These are phyloP conservation scores for Gossypium armourianum DNA, from an alignment of 441 rosid genomes.

Conservation along the genomic window DNA sequence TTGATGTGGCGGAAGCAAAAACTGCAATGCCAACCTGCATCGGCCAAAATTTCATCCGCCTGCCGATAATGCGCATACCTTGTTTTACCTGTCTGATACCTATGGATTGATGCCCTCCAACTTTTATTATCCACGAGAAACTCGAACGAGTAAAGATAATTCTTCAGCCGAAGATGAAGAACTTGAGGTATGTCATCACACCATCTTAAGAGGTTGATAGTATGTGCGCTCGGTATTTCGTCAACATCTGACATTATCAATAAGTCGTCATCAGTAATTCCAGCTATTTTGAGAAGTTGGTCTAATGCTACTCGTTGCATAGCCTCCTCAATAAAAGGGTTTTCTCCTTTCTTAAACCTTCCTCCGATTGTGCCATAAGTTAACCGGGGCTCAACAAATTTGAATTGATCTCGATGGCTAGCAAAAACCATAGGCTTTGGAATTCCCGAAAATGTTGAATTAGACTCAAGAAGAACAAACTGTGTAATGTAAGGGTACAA, in stretches of 20 bases:
- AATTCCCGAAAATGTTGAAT: conserved; percentile 68
- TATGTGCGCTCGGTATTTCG: conserved; percentile 84
- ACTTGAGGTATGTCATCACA: conserved; percentile 65
- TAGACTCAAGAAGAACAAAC: conserved; percentile 76
- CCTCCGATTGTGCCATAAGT: conserved; percentile 74
- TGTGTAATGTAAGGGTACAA: conserved; percentile 68
- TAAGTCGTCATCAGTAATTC: conserved; percentile 80
- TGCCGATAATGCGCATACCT: conserved; percentile 86
- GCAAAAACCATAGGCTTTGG: conserved; percentile 59
- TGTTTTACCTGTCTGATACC: conserved; percentile 60
- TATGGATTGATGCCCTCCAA: conserved; percentile 86
- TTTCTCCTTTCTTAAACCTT: conserved; percentile 62
- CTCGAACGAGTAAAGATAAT: conserved; percentile 82
- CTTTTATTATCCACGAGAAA: conserved; percentile 68
- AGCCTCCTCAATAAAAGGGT: conserved; percentile 81
- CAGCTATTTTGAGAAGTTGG: conserved; percentile 64
- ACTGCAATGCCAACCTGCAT: conserved; percentile 38
- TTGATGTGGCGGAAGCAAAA: conserved; percentile 72
- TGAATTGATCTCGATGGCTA: conserved; percentile 46
- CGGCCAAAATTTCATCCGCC: conserved; percentile 62
- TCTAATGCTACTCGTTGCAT: conserved; percentile 72
- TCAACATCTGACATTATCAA: conserved; percentile 90
- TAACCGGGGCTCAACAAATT: conserved; percentile 60
- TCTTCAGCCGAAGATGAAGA: conserved; percentile 68
- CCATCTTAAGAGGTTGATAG: conserved; percentile 82